Base-by-base conservation (phyloP, 331 rosid genomes). In the Malus hybrid region DNA sequence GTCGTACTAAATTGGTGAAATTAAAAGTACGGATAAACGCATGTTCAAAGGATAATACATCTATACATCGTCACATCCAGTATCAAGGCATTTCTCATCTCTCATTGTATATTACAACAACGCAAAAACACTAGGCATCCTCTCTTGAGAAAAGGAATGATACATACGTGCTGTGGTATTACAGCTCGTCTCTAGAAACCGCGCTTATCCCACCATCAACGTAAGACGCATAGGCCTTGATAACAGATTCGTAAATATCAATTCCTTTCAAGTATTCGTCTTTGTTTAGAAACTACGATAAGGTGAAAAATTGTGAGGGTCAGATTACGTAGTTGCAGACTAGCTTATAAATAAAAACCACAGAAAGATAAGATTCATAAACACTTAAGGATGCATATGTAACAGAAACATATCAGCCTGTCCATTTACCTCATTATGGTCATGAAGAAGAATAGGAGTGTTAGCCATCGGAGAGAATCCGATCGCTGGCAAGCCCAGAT, bases 401-500 rank as follows among this genome's bases (percentile, higher is more conserved):
- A 63, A 70, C 44, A 70, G 29, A 34, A 26, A 46, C 64, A 14
- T 16, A 28, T 20, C 11, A 60, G 44, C 26, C 62, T 33, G 6
- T 58, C 4, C 16, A 64, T 70, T 70, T 83, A 94, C 99, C 99
- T 94, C 99, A 13, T 94, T 92, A 82, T 94, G 97, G 79, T 92
- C 99, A 75, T 92, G 99, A 65, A 90, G 97, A 44, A 88, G 97
- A 80, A 85, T 56, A 72, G 97, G 97, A 72, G 99, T 92, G 88
- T 90, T 92, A 46, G 91, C 92, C 89, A 94, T 90, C 12, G 99
- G 99, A 61, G 97, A 94, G 88, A 94, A 90, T 70, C 99, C 97
- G 62, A 94, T 90, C 12, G 99, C 97, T 6, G 96, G 96, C 66
- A 94, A 68, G 74, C 99, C 97, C 39, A 2, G 88, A n/a, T 3